Evolutionary conservation across 345 rosid genomes (phyloP).

Genomic region (Brassica cretica): DNA sequence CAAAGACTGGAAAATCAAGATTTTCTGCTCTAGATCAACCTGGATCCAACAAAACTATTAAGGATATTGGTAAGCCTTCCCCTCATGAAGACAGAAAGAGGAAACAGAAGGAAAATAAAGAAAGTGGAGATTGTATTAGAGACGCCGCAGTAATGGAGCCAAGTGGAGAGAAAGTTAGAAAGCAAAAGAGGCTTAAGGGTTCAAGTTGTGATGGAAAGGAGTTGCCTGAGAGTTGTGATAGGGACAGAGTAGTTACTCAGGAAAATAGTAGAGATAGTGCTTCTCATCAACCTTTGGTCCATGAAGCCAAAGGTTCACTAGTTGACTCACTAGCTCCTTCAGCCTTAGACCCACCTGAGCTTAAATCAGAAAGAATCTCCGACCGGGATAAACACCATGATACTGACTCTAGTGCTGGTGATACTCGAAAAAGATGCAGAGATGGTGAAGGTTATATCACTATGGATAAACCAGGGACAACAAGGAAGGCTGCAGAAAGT

Average conservation of each 20-base stretch:
- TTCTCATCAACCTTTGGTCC: slow-evolving; percentile 34
- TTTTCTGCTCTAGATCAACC: slow-evolving; percentile 43
- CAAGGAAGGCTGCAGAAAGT: slow-evolving; percentile 41
- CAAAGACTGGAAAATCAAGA: slow-evolving; percentile 47
- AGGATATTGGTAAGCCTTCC: slow-evolving; percentile 35
- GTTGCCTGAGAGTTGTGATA: slow-evolving; percentile 48
- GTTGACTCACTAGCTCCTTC: slow-evolving; percentile 59
- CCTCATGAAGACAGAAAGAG: slow-evolving; percentile 56
- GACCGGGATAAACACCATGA: slow-evolving; percentile 38
- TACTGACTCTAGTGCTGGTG: slow-evolving; percentile 32
- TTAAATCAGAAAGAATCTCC: slow-evolving; percentile 33
- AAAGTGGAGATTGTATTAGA: slow-evolving; percentile 38
- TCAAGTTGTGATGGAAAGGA: slow-evolving; percentile 66
- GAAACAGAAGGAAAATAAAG: slow-evolving; percentile 54
- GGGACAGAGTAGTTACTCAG: slow-evolving; percentile 51
- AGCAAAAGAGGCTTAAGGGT: slow-evolving; percentile 59
- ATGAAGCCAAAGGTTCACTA: slow-evolving; percentile 50
- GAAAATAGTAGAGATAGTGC: slow-evolving; percentile 32
- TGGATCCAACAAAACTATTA: slow-evolving; percentile 42
- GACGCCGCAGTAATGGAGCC: slow-evolving; percentile 39
- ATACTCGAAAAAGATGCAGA: slow-evolving; percentile 31
- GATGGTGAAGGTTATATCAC: slow-evolving; percentile 39
- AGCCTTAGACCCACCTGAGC: slow-evolving; percentile 41
- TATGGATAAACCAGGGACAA: slow-evolving; percentile 30
- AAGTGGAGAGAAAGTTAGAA: slow-evolving; percentile 57